Evolutionary conservation across 2,329 filamentous ascomycete species (phyloP), one percentile per base, ranked within the genome.

Genomic region (Aspergillus intermedius): DNA sequence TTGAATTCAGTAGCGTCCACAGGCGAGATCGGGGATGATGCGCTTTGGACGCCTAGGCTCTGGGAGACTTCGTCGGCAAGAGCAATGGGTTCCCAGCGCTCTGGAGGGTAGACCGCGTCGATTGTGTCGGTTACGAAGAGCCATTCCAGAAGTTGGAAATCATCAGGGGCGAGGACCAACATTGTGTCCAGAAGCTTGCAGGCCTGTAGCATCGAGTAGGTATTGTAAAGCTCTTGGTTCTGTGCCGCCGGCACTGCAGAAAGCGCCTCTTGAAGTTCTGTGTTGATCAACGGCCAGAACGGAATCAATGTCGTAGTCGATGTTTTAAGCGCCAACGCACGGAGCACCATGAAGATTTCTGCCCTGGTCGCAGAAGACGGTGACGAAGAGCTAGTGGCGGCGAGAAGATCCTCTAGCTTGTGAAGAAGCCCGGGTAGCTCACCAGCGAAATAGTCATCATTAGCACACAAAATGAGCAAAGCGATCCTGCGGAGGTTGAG

Each of bases 61-160:
- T 94, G 88, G 0, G 88, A 86, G 7, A 95, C 76, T 60, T 93
- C 87, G 59, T 97, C 93, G 0, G 87, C 86, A 4, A 97, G 78
- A 2, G 88, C 88, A 2, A 87, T 74, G 1, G 88, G 79, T 51
- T 83, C 78, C 71, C 84, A 85, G 45, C 76, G 74, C 12, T 81
- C 72, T 0, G 88, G 84, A 10, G 87, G 83, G 69, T 98, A 95
- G 30, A 98, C 87, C 1, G 93, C 91, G 60, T 98, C 93, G 55
- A 96, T 91, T 12, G 91, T 97, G 68, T 98, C 93, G 1, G 90
- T 95, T 48, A 98, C 84, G 67, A 95, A 98, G 3, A 97, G 81
- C 93, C 93, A 98, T 73, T 96, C 89, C 61, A 95, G 86, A n/a
- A 97, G 80, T 68, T 97, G 93, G 70, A 97, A 98, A 66, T 98